Conservation (phyloP, 345 rosid genomes). For the Dimocarpus longan region DNA sequence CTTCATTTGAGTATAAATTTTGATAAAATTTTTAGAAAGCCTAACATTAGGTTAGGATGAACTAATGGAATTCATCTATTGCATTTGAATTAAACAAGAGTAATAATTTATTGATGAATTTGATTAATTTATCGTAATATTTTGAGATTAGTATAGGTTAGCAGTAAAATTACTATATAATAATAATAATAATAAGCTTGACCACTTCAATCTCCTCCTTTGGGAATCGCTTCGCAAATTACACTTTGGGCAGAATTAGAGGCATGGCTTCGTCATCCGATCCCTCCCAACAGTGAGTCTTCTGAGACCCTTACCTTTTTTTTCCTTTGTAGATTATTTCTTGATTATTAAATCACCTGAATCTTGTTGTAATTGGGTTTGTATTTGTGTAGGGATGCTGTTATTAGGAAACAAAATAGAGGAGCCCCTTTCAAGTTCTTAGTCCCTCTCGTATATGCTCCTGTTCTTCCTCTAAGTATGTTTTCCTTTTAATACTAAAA, state of each 20-base stretch:
- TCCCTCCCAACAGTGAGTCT: constrained; percentile 29
- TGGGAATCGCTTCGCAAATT: background rate
- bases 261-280: constrained; percentile 36
- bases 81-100: too few species aligned
- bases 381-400: constrained; percentile 28
- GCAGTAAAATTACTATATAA: too few species aligned
- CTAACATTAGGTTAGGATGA: too few species aligned
- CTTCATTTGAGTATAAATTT: too few species aligned
- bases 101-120: too few species aligned
- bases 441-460: constrained; percentile 86
- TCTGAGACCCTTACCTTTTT: constrained; percentile 16
- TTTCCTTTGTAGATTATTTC: background rate
- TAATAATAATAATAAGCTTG: too few species aligned
- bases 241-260: background rate
- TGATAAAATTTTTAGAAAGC: too few species aligned
- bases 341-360: background rate
- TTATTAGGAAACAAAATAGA: constrained; percentile 49
- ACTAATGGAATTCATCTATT: too few species aligned
- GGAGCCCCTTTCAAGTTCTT: constrained; percentile 75
- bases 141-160: too few species aligned
- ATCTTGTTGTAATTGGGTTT: background rate
- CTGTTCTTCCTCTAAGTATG: constrained; percentile 87
- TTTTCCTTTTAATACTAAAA: background rate
- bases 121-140: too few species aligned
- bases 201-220: too few species aligned